These are phyloP conservation scores for Ogataea ramenticola DNA, from an alignment of 805 yeast species.

Conservation along the genomic window DNA sequence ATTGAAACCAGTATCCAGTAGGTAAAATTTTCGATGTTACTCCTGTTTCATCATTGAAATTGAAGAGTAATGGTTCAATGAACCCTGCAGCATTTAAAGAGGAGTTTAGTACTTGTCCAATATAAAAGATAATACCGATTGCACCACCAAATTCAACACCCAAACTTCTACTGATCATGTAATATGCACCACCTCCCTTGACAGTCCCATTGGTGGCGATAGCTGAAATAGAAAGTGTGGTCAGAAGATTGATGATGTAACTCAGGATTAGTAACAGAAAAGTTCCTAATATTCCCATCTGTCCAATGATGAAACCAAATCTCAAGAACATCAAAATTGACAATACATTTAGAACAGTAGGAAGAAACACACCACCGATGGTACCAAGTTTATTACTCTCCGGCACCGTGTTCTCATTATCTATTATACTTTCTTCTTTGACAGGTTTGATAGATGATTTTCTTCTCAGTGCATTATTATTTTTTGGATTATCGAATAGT, in stretches of 20 bases:
- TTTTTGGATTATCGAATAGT: not conserved
- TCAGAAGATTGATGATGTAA: slow-evolving; percentile 73
- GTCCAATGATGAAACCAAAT: slow-evolving; percentile 93
- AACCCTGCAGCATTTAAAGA: slow-evolving; percentile 95
- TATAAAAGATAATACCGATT: slow-evolving; percentile 86
- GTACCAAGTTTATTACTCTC: slow-evolving; percentile 56
- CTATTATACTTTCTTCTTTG: not conserved
- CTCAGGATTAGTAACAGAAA: slow-evolving; percentile 60
- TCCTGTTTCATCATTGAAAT: slow-evolving; percentile 62
- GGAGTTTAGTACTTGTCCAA: slow-evolving; percentile 89
- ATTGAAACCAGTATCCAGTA: slow-evolving; percentile 54
- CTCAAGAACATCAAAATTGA: slow-evolving; percentile 93
- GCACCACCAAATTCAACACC: slow-evolving; percentile 99
- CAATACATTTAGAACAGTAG: slow-evolving; percentile 86
- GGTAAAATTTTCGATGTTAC: slow-evolving; percentile 54
- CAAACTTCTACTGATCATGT: slow-evolving; percentile 88
- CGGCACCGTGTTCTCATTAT: not conserved
- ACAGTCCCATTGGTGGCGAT: slow-evolving; percentile 97
- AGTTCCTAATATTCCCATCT: slow-evolving; percentile 83
- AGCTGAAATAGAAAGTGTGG: slow-evolving; percentile 88
- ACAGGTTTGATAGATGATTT: not conserved
- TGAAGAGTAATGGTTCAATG: slow-evolving; percentile 79
- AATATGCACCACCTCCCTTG: slow-evolving; percentile 97
- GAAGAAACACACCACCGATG: slow-evolving; percentile 84
- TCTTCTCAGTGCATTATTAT: not conserved